These are phyloP conservation scores for Salix caprea DNA, from an alignment of 345 rosid genomes.

Conservation along the genomic window DNA sequence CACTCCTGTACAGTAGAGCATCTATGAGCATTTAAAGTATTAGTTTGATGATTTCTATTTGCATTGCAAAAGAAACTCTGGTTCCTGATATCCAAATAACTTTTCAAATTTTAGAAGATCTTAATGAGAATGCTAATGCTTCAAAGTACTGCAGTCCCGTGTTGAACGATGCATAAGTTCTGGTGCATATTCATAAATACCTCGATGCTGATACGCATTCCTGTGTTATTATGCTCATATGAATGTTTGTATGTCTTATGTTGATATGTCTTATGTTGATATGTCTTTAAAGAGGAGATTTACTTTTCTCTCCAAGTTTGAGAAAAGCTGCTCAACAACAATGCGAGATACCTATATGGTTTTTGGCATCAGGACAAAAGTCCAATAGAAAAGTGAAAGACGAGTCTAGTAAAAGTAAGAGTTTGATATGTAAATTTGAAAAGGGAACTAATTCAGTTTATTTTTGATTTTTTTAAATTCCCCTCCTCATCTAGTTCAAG, in stretches of 20 bases:
- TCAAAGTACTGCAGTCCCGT: not conserved
- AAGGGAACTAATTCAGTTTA: not conserved
- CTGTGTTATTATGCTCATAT: not conserved
- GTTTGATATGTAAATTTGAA: not conserved
- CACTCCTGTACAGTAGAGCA: too few species aligned
- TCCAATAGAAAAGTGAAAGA: not conserved
- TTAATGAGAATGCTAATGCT: not conserved
- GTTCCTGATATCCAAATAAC: not conserved
- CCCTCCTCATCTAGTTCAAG: not conserved
- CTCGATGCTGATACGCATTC: not conserved
- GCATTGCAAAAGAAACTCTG: not conserved
- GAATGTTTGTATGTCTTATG: not conserved
- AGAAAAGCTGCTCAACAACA: not conserved
- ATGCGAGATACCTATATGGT: not conserved
- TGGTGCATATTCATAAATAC: not conserved
- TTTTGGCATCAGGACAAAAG: not conserved
- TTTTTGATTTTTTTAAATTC: not conserved
- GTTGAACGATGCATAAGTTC: not conserved
- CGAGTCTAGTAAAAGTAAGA: not conserved
- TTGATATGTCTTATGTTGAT: not conserved
- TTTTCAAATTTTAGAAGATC: not conserved
- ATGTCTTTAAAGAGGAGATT: not conserved
- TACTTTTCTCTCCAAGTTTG: not conserved
- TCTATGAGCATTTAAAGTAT: not conserved
- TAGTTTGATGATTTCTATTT: not conserved